Evolutionary conservation across 163 green algal species (phyloP).

Genomic region (Prototheca wickerhamii): DNA sequence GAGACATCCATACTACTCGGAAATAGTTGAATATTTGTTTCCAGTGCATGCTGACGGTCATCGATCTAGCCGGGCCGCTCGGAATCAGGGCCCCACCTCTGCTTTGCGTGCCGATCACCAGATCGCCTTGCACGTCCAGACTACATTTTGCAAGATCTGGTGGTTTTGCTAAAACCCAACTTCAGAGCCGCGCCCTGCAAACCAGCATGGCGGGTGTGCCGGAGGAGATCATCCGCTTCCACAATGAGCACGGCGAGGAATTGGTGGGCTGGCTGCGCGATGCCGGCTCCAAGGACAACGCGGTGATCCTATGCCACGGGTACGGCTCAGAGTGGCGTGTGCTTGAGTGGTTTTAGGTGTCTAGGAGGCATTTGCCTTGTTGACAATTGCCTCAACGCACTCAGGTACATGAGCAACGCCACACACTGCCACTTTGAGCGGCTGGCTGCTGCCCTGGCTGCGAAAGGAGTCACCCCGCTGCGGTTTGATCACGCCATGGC

Average conservation of each 20-base stretch:
- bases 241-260: conserved; percentile 19
- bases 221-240: conserved; percentile 14
- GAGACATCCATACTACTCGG: too few relatives aligned
- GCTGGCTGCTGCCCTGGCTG: conserved; percentile 17
- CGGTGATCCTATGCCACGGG: conserved; percentile 32
- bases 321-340: not conserved
- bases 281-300: conserved; percentile 7
- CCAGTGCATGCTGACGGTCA: too few relatives aligned
- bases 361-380: not conserved
- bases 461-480: conserved; percentile 13
- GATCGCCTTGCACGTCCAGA: too few relatives aligned
- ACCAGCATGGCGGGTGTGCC: too few relatives aligned
- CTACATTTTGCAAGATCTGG: too few relatives aligned
- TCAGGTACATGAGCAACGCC: conserved; percentile 24
- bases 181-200: too few relatives aligned
- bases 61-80: too few relatives aligned
- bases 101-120: too few relatives aligned
- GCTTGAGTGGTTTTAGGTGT: not conserved
- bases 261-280: conserved; percentile 16
- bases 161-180: too few relatives aligned
- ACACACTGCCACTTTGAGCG: conserved; percentile 26
- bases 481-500: conserved; percentile 32
- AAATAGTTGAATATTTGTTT: too few relatives aligned
- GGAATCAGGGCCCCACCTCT: too few relatives aligned
- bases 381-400: too few relatives aligned